Evolutionary conservation across 176 grass and related monocot species (phyloP), one percentile per base, ranked within the genome.

Genomic region (Raddia guianensis): DNA sequence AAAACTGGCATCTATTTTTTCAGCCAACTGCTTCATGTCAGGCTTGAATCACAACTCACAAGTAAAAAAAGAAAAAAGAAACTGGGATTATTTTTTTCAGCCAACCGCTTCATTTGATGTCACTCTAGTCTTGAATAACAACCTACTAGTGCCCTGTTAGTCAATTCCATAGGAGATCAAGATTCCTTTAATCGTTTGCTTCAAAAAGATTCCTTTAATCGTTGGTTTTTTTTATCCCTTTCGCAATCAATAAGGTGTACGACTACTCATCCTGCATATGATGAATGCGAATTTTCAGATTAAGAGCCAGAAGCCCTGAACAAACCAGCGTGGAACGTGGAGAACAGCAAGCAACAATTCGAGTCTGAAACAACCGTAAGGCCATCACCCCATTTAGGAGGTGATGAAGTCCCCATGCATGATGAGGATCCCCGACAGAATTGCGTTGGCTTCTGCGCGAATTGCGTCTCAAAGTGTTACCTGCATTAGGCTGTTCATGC

Each of bases 241-340:
- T 13, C 20, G 8, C 11, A 50, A 20, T 12, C 6, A 58, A 61
- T 61, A 55, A 33, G 12, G 35, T 37, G 9, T 59, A 5, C 18
- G 21, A 8, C 54, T 27, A 16, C 72, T 3, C 32, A 58, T 7
- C 45, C 15, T 45, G 72, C 0, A 75, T 43, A 18, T 7, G 53
- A 75, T 21, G 12, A 40, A 53, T 53, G 32, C 15, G 47, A 21
- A 45, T 52, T 64, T 64, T 50, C 58, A 82, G 69, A 64, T 63
- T 49, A 49, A 63, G 55, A 51, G 35, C 8, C 47, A 43, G 16
- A 3, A 5, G 27, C 57, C 12, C 8, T 53, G 47, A 74, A 40
- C 47, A 74, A 54, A 45, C 19, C 18, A 72, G 32, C 45, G 32
- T 65, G n/a, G 32, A 72, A 16, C 45, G 32, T 65, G n/a, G 32